Conservation (phyloP, 2,329 filamentous ascomycete species). For the Colletotrichum sp. region DNA sequence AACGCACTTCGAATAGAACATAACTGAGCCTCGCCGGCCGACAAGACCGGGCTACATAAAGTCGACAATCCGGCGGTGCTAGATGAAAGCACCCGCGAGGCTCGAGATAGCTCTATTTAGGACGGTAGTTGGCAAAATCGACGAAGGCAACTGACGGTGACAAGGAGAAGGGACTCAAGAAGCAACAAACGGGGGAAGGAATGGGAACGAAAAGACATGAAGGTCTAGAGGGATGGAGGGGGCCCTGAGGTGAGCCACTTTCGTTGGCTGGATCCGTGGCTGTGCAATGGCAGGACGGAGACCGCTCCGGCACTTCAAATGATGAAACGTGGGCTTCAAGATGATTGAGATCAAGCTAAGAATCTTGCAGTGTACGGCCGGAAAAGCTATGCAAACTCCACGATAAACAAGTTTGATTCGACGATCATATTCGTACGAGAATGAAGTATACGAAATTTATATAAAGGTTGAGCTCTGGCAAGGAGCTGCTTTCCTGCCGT, state of each 20-base stretch:
- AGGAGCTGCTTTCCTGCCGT: fast-evolving
- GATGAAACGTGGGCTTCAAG: background rate
- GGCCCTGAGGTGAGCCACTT: fast-evolving
- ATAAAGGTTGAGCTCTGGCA: background rate
- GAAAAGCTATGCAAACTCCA: background rate
- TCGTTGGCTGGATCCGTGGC: fast-evolving
- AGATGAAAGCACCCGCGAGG: background rate
- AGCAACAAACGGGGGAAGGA: background rate
- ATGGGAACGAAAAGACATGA: background rate
- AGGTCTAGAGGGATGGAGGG: fast-evolving
- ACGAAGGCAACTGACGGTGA: background rate
- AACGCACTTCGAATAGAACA: background rate
- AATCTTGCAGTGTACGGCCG: background rate
- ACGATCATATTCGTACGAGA: background rate
- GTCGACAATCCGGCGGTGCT: background rate
- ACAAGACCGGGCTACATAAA: background rate
- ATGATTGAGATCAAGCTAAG: fast-evolving
- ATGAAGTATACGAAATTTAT: fast-evolving
- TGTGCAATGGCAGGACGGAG: background rate
- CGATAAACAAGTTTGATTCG: background rate
- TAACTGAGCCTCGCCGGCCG: background rate
- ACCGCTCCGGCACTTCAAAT: background rate
- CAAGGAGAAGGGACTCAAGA: background rate
- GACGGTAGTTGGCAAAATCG: background rate
- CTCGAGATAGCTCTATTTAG: background rate